Evolutionary conservation across 768 basidiomycete genomes (phyloP), one percentile per base, ranked within the genome.

Genomic region (Filobasidium floriforme): DNA sequence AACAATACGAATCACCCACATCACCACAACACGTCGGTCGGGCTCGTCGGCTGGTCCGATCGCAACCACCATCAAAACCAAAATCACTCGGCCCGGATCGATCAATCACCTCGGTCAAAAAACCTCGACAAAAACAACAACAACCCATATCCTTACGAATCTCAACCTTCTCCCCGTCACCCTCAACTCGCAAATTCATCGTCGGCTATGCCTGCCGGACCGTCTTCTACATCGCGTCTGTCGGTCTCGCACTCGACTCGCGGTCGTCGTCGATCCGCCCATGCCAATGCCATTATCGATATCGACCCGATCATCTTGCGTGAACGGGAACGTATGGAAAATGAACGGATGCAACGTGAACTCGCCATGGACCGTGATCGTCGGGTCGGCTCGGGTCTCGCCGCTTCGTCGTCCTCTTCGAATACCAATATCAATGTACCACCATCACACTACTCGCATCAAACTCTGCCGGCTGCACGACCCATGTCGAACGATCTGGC

Each of bases 281-380:
- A 57, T 26, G 12, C 54, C 5, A 32, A 57, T 26, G 54, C 54
- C 24, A 57, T 57, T n/a, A 32, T 32, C 29, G 54, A 57, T 32
- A 32, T 57, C 54, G 54, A 57, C 26, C 54, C 54, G 22, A 57
- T 57, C 54, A 57, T 57, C n/a, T 26, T 57, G n/a, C 54, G 54
- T 28, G 54, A 57, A 57, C 54, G 54, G 22, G 54, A 57, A 57
- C 54, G 54, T 5, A 57, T 57, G 54, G 54, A 57, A 57, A 57
- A 26, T 7, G 54, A 57, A 57, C 46, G 46, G 46, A 49, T 49
- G 46, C 46, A 49, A 49, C 54, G 54, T 57, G 54, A 57, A 57
- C 19, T 14, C 24, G 54, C n/a, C 5, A 15, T 37, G 32, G 32
- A 37, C 32, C 32, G 32, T 37, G 32, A 37, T 37, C 32, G 32